Evolutionary conservation across 2,329 filamentous ascomycete genomes (phyloP).

Genomic region (Phaeosphaeriaceae sp.): DNA sequence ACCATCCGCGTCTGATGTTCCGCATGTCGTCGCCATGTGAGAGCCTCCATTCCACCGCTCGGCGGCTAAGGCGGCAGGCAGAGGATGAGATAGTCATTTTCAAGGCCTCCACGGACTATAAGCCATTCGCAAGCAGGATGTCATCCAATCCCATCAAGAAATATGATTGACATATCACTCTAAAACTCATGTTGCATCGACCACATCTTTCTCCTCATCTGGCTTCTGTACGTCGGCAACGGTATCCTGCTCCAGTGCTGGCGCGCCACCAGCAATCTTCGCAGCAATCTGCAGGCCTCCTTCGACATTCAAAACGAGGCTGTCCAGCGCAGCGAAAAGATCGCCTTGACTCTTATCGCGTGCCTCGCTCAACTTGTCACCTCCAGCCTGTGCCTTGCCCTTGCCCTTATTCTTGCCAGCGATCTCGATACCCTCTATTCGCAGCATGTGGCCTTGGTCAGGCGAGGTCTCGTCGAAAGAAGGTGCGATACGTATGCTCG

Average conservation of each 20-base stretch:
- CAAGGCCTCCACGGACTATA: no score
- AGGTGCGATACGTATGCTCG: slow-evolving; percentile 64
- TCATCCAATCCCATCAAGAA: no score
- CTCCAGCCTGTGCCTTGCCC: slow-evolving; percentile 34
- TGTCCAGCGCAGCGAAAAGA: slow-evolving; percentile 45
- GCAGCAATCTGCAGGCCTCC: slow-evolving; percentile 42
- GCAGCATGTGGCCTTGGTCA: slow-evolving; percentile 64
- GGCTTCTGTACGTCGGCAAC: slow-evolving; percentile 7
- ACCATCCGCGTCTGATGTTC: no score
- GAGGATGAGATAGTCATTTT: no score
- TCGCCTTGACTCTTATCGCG: slow-evolving; percentile 42
- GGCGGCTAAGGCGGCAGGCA: no score
- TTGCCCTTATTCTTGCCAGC: slow-evolving; percentile 41
- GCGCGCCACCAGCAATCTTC: slow-evolving; percentile 33
- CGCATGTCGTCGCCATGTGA: no score
- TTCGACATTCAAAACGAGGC: slow-evolving; percentile 46
- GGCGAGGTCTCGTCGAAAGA: slow-evolving; percentile 63
- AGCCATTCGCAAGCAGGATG: no score
- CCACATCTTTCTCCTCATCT: slow-evolving; percentile 7
- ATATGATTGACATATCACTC: not conserved
- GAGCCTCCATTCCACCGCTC: no score
- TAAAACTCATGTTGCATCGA: slow-evolving; percentile 7
- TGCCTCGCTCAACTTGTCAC: slow-evolving; percentile 37
- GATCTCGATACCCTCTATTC: slow-evolving; percentile 63
- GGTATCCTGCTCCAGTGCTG: slow-evolving; percentile 16